A percentile compares a stretch with the other conserved stretches of the same genome.
Conservation (phyloP, 2,329 filamentous ascomycete species). For the Cladosporium austrohemisphaericum region DNA sequence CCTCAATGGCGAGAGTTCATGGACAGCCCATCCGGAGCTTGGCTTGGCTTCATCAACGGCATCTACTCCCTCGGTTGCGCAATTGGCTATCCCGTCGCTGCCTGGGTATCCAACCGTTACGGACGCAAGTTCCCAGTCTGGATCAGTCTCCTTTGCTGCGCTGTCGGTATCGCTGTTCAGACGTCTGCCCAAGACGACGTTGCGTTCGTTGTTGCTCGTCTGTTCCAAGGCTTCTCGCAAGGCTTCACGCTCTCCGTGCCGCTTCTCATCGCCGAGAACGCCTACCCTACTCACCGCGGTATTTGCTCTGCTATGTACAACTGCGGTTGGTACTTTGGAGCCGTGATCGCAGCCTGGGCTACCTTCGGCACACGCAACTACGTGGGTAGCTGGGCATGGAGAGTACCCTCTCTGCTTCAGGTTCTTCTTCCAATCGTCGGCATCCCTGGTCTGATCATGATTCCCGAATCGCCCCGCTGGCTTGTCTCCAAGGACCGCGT, state of each 20-base stretch:
- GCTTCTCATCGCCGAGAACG: conserved; percentile 62
- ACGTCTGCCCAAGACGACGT: not conserved
- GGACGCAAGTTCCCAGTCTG: conserved; percentile 4
- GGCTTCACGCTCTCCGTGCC: conserved; percentile 47
- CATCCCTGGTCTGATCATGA: conserved; percentile 16
- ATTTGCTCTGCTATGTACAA: conserved; percentile 65
- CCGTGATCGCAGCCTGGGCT: conserved; percentile 21
- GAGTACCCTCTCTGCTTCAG: conserved; percentile 22
- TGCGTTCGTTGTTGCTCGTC: conserved; percentile 1
- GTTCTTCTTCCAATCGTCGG: conserved; percentile 13
- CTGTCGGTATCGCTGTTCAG: not conserved
- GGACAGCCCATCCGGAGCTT: not conserved
- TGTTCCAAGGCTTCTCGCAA: conserved; percentile 10
- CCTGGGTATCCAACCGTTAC: not conserved
- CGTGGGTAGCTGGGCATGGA: conserved; percentile 21
- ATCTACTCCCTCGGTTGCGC: not conserved
- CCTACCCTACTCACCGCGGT: conserved; percentile 65
- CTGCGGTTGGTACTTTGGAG: conserved; percentile 43
- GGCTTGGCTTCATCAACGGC: conserved; percentile 4
- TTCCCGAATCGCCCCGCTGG: conserved; percentile 17
- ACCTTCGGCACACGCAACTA: conserved; percentile 21
- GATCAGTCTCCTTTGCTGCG: not conserved
- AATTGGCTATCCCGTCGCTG: not conserved
- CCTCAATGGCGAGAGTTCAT: conserved; percentile 6
- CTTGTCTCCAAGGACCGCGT: conserved; percentile 10